A percentile compares a stretch with the other conserved stretches of the same genome.
These are phyloP conservation scores for Myxozyma mucilagina DNA, from an alignment of 805 yeast species.

Conservation along the genomic window DNA sequence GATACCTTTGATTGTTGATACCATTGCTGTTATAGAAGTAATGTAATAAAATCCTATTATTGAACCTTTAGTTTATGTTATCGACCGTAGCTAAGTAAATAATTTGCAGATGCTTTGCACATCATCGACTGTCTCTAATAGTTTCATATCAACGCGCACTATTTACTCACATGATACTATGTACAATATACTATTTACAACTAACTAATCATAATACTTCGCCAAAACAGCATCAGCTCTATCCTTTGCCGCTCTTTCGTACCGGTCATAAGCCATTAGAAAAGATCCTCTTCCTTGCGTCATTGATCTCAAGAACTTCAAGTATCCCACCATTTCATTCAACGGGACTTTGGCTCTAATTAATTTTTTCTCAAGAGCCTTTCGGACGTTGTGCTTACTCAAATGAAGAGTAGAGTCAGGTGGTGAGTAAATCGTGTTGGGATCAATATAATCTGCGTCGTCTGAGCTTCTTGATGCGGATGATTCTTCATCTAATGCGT, in stretches of 20 bases:
- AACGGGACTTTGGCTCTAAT: constrained; percentile 83
- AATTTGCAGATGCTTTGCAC: too few species aligned
- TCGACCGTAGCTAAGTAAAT: too few species aligned
- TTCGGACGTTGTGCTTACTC: constrained; percentile 43
- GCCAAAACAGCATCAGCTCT: constrained; percentile 38
- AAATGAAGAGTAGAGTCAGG: constrained; percentile 54
- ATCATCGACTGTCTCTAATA: background rate
- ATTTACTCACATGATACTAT: background rate
- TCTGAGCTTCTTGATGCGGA: constrained; percentile 37
- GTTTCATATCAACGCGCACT: too few species aligned
- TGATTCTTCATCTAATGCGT: constrained; percentile 62
- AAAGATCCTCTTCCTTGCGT: constrained; percentile 89
- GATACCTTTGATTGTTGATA: too few species aligned
- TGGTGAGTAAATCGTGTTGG: constrained; percentile 65
- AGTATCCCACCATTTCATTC: constrained; percentile 86
- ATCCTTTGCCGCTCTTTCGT: constrained; percentile 64
- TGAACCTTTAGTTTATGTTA: background rate
- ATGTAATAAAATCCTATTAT: background rate
- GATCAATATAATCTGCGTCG: constrained; percentile 11
- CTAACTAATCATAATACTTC: background rate
- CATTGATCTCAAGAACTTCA: constrained; percentile 70
- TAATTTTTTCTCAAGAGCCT: constrained; percentile 38
- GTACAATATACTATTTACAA: background rate
- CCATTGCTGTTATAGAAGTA: too few species aligned
- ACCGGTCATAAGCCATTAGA: constrained; percentile 73